Evolutionary conservation across 352 stramenopile genomes (phyloP).

Genomic region (Globisporangium echinulatum): DNA sequence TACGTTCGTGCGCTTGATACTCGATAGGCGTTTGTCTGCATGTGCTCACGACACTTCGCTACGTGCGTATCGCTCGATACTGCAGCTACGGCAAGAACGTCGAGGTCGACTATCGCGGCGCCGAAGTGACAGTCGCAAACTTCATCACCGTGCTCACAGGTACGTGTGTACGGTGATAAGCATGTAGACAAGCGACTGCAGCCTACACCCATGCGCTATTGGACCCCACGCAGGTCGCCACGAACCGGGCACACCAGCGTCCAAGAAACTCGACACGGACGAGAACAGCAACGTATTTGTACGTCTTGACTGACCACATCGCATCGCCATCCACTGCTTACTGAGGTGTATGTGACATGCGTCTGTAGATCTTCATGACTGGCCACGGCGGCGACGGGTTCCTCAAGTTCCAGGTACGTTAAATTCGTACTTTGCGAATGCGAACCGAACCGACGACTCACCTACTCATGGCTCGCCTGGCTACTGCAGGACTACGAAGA

Average conservation of each 20-base stretch:
- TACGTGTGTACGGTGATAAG: conserved; percentile 10
- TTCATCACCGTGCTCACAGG: conserved; percentile 93
- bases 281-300: conserved; percentile 88
- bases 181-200: too few species aligned
- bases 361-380: conserved; percentile 79
- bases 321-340: conserved; percentile 19
- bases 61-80: background rate
- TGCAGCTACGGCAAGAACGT: conserved; percentile 85
- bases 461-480: too few species aligned
- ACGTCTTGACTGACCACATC: conserved; percentile 20
- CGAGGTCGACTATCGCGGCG: conserved; percentile 93
- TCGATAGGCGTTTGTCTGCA: background rate
- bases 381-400: conserved; percentile 97
- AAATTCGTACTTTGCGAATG: too few species aligned
- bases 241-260: conserved; percentile 80
- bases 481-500: conserved; percentile 89
- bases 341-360: background rate
- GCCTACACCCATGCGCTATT: background rate
- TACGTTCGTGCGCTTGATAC: conserved; percentile 8
- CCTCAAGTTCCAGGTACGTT: conserved; percentile 94
- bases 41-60: background rate
- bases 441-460: too few species aligned
- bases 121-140: conserved; percentile 96
- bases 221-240: conserved; percentile 53
- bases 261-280: conserved; percentile 85